Conservation (phyloP, 2,329 filamentous ascomycete species). For the Massarina eburnea region DNA sequence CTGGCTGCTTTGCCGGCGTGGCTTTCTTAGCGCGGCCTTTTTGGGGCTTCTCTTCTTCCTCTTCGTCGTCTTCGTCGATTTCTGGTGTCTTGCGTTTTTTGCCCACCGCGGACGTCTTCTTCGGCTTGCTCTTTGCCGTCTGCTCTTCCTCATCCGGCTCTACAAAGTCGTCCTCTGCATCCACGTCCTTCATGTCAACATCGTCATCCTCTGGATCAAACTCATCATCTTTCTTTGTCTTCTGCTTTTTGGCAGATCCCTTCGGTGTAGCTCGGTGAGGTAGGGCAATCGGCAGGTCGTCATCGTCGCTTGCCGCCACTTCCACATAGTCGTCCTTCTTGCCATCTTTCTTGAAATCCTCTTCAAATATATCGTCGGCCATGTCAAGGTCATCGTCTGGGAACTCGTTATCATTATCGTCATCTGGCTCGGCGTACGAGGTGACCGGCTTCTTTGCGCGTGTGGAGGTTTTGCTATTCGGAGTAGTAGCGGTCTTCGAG, state of each 20-base stretch:
- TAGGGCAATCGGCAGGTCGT: conserved; percentile 29
- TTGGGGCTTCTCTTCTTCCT: conserved; percentile 60
- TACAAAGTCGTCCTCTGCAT: conserved; percentile 49
- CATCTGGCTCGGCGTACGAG: conserved; percentile 54
- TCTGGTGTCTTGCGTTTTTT: conserved; percentile 62
- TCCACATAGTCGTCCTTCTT: conserved; percentile 75
- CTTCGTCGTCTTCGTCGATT: conserved; percentile 53
- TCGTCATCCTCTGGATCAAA: conserved; percentile 49
- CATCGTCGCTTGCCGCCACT: conserved; percentile 29
- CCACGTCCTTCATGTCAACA: conserved; percentile 56
- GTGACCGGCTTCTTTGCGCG: conserved; percentile 48
- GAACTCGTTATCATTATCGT: conserved; percentile 61
- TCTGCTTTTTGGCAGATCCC: conserved; percentile 49
- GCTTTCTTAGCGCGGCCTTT: conserved; percentile 51
- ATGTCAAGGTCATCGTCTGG: conserved; percentile 52
- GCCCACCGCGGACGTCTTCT: conserved; percentile 35
- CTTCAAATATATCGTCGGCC: conserved; percentile 83
- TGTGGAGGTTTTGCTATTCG: conserved; percentile 40
- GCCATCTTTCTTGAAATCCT: conserved; percentile 65
- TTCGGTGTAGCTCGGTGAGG: conserved; percentile 42
- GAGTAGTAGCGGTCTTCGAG: conserved; percentile 36
- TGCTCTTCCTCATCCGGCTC: conserved; percentile 48
- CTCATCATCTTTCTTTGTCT: conserved; percentile 44
- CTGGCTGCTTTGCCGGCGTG: conserved; percentile 51
- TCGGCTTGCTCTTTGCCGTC: conserved; percentile 43